A percentile compares a stretch with the other conserved stretches of the same genome.
phyloP scores from a whole-genome alignment of 257 asterid species.

The Nemophila menziesii region DNA sequence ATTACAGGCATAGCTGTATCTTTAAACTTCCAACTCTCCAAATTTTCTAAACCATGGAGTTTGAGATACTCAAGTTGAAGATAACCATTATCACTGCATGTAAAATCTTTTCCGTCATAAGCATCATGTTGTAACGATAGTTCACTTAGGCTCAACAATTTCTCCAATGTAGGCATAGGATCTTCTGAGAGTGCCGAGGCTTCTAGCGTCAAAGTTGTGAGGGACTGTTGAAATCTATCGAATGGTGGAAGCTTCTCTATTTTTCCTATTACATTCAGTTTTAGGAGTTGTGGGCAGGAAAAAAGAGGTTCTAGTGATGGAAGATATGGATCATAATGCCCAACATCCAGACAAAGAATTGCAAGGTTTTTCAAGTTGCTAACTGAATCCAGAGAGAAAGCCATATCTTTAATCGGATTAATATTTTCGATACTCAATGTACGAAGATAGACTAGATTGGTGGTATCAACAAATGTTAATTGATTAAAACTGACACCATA shows the following conservation, averaged over 20 bases:
- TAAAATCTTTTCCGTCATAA: background rate
- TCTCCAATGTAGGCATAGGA: slow-evolving; percentile 4
- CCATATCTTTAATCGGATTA: too few relatives aligned
- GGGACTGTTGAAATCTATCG: background rate
- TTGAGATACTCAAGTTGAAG: slow-evolving; percentile 2
- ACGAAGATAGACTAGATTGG: slow-evolving; percentile 2
- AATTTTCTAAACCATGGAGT: background rate
- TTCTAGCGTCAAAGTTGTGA: background rate
- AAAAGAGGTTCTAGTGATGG: slow-evolving; percentile 3
- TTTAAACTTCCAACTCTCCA: background rate
- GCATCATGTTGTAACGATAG: background rate
- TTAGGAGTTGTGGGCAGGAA: slow-evolving; percentile 2
- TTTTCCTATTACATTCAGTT: slow-evolving; percentile 1
- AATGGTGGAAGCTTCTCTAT: background rate
- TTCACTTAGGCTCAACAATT: background rate
- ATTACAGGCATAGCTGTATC: slow-evolving; percentile 1
- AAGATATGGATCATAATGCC: background rate
- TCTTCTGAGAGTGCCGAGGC: background rate
- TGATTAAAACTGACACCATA: background rate
- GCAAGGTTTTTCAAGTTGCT: slow-evolving; percentile 4
- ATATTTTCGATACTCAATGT: background rate
- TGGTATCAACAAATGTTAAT: slow-evolving; percentile 2
- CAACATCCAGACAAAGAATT: background rate
- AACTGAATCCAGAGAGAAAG: background rate
- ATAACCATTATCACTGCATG: background rate